A percentile compares a stretch with the other conserved stretches of the same genome.
These are phyloP conservation scores for Sergeia podlipaevii DNA, from an alignment of 208 protist genomes.

Conservation along the genomic window DNA sequence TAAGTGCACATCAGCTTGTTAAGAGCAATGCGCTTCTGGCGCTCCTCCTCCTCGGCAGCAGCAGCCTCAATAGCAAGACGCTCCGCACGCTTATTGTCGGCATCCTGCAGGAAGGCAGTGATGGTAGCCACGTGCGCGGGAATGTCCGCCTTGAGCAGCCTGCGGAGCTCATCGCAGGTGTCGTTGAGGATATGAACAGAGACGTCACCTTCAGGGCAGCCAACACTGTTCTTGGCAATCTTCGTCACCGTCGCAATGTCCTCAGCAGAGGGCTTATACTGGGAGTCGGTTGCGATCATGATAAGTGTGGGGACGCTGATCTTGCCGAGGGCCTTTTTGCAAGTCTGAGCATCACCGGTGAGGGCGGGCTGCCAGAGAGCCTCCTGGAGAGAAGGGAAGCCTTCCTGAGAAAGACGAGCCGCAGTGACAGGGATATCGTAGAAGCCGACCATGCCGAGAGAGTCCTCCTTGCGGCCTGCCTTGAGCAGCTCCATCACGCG, in stretches of 20 bases:
- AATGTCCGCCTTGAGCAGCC: conserved; percentile 45
- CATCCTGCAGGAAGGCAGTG: conserved; percentile 33
- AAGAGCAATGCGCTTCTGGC: conserved; percentile 18
- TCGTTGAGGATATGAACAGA: conserved; percentile 46
- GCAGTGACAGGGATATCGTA: conserved; percentile 77
- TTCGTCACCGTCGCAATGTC: conserved; percentile 21
- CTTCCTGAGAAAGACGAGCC: conserved; percentile 33
- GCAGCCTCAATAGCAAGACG: conserved; percentile 13
- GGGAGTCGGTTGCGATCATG: conserved; percentile 46
- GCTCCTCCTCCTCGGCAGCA: conserved; percentile 20
- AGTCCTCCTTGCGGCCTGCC: conserved; percentile 44
- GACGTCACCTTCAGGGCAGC: conserved; percentile 26
- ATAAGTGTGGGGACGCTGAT: conserved; percentile 53
- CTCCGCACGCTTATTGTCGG: conserved; percentile 26
- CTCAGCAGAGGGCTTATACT: conserved; percentile 33
- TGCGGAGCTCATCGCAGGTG: conserved; percentile 64
- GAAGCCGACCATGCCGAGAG: conserved; percentile 26
- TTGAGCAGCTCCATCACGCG: conserved; percentile 24
- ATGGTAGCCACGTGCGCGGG: conserved; percentile 30
- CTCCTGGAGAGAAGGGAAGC: conserved; percentile 66
- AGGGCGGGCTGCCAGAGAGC: conserved; percentile 63
- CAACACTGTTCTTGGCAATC: conserved; percentile 20
- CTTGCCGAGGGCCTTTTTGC: conserved; percentile 17
- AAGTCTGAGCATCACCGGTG: conserved; percentile 19
- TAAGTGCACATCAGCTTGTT: conserved; percentile 19